Evolutionary conservation across 305 asterid genomes (phyloP).

Genomic region (Fraxinus paxiana): DNA sequence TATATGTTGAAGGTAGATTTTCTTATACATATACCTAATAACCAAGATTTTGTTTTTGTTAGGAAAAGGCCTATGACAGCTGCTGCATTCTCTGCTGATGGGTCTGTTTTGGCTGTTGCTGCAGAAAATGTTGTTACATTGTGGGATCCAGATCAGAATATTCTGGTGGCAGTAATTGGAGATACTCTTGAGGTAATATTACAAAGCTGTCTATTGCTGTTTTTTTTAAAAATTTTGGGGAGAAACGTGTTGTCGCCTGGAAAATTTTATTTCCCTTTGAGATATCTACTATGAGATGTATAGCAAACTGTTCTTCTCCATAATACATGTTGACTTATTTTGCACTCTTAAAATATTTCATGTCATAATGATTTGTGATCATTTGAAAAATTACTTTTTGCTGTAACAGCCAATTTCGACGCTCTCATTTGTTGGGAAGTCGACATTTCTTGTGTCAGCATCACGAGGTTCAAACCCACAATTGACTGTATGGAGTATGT

Average conservation of each 20-base stretch:
- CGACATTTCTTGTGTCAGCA: constrained; percentile 68
- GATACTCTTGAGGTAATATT: constrained; percentile 60
- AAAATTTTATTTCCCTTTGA: background rate
- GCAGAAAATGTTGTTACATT: constrained; percentile 76
- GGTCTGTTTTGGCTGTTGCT: constrained; percentile 88
- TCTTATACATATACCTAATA: constrained; percentile 7
- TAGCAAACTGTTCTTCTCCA: constrained; percentile 1
- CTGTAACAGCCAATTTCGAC: constrained; percentile 56
- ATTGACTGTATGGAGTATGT: constrained; percentile 70
- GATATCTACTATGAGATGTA: background rate
- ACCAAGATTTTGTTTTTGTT: constrained; percentile 25
- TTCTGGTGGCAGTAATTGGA: constrained; percentile 79
- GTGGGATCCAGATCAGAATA: constrained; percentile 88
- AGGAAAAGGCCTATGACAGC: constrained; percentile 86
- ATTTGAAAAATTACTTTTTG: background rate
- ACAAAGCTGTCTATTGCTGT: constrained; percentile 13
- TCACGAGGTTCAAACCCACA: constrained; percentile 65
- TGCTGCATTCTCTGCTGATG: constrained; percentile 80
- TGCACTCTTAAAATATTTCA: background rate
- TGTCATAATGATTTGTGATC: background rate
- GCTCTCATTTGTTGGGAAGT: constrained; percentile 74
- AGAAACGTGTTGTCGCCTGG: background rate
- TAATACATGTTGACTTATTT: background rate
- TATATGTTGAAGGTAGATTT: background rate
- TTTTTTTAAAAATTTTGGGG: background rate